Percentiles rank a stretch among this genome's conserved stretches.
Conservation (phyloP, 345 rosid genomes). For the Carallia pectinifolia region DNA sequence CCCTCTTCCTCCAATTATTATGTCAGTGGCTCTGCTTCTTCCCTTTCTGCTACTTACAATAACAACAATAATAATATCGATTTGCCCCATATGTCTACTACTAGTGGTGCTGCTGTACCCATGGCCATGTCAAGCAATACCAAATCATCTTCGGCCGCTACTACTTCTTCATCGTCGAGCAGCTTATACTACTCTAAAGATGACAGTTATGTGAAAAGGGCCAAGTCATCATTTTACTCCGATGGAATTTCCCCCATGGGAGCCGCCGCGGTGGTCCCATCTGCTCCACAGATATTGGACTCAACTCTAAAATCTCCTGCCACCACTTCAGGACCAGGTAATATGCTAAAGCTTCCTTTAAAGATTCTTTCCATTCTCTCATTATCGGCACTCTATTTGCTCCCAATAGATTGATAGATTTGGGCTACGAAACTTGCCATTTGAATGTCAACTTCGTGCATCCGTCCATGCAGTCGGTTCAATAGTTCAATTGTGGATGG, state of each 20-base stretch:
- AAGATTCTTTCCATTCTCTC: no score
- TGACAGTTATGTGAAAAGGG: constrained; percentile 64
- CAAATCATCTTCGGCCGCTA: constrained; percentile 15
- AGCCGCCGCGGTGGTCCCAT: constrained; percentile 23
- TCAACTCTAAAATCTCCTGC: constrained; percentile 50
- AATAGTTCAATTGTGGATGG: not conserved
- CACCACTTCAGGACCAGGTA: constrained; percentile 40
- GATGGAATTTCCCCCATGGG: constrained; percentile 31
- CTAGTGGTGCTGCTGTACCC: not conserved
- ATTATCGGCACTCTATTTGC: no score
- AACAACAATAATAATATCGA: no score
- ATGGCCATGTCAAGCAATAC: constrained; percentile 8
- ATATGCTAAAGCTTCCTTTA: constrained; percentile 3
- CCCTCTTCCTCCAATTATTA: constrained; percentile 9
- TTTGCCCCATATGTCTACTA: not conserved
- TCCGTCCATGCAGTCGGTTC: not conserved
- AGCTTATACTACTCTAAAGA: constrained; percentile 47
- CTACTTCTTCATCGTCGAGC: constrained; percentile 6
- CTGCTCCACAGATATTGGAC: constrained; percentile 49
- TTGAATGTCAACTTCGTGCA: no score
- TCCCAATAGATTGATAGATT: no score
- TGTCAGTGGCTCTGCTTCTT: constrained; percentile 34
- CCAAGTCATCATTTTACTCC: constrained; percentile 47
- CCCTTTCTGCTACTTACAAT: not conserved
- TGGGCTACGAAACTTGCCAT: not conserved